Evolutionary conservation across 768 basidiomycete species (phyloP), one percentile per base, ranked within the genome.

Genomic region (Naganishia antarctica): DNA sequence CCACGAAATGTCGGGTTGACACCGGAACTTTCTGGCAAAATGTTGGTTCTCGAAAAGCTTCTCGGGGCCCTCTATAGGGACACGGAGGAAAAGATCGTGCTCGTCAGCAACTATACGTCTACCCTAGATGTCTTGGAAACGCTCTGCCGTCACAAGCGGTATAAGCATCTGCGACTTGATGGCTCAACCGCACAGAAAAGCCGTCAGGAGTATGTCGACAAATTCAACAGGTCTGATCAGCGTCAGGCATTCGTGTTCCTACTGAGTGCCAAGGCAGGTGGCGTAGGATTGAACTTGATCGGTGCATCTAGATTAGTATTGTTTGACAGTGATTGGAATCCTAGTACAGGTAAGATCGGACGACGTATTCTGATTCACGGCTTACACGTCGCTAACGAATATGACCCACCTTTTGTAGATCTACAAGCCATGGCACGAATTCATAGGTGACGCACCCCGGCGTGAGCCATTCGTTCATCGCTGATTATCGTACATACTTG

Each of bases 371-470:
- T 21, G 60, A 64, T 31, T 61, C 49, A 34, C 23, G 15, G 34
- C 34, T 7, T n/a, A 37, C 8, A 15, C 34, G 15, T 7, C 7
- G 34, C 15, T 37, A 37, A 37, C 15, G 34, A 37, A 7, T 15
- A 15, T 37, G 34, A 37, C 34, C 34, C 7, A 7, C 15, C 15
- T 37, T 37, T 15, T 37, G 15, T 15, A 70, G 96, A 99, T 78
- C 77, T 92, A 18, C 96, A 99, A 77, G 87, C 96, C 1, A 98
- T 98, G 94, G 94, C 92, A 58, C 85, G 94, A 51, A 94, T 93
- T 73, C 90, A 94, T 78, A 61, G 70, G 53, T 64, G 25, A 46
- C 26, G 11, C 2, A 23, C 28, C 28, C 46, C 11, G 28, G 32
- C n/a, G n/a, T 13, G 5, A 6, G 16, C 6, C 28, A 16, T 41